phyloP scores from a whole-genome alignment of 2,329 filamentous ascomycete species.

The Diplodia mutila region DNA sequence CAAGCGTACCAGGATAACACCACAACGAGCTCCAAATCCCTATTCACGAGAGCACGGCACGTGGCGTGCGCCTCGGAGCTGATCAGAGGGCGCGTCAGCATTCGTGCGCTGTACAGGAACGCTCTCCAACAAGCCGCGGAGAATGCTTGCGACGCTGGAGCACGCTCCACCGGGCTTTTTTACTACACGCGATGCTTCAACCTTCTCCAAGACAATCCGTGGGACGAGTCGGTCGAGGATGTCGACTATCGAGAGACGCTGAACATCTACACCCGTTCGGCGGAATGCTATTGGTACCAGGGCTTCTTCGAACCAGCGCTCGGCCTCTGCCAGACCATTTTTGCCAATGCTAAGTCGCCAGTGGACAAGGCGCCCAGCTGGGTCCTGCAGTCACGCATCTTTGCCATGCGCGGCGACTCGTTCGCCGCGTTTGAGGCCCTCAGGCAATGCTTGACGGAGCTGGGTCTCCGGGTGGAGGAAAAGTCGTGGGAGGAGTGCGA shows the following conservation, averaged over 20 bases:
- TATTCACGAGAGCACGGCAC: conserved; percentile 78
- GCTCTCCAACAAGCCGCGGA: conserved; percentile 79
- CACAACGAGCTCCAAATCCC: conserved; percentile 52
- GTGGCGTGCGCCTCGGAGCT: conserved; percentile 77
- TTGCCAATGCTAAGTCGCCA: conserved; percentile 69
- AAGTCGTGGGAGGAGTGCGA: conserved; percentile 79
- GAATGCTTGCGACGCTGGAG: conserved; percentile 78
- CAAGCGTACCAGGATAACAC: conserved; percentile 63
- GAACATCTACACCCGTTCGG: conserved; percentile 74
- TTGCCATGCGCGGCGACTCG: conserved; percentile 73
- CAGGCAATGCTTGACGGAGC: conserved; percentile 68
- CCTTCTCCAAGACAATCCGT: conserved; percentile 79
- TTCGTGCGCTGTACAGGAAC: conserved; percentile 70
- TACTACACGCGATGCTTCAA: conserved; percentile 78
- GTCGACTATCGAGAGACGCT: conserved; percentile 86
- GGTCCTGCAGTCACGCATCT: conserved; percentile 79
- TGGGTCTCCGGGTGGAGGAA: conserved; percentile 69
- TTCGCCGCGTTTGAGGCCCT: conserved; percentile 70
- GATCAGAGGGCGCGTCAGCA: conserved; percentile 67
- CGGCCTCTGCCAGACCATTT: conserved; percentile 69
- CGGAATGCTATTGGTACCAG: conserved; percentile 83
- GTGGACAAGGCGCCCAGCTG: conserved; percentile 84
- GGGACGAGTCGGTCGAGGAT: conserved; percentile 71
- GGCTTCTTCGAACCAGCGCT: conserved; percentile 70
- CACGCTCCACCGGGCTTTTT: conserved; percentile 77